Base-by-base conservation (phyloP, 2,329 filamentous ascomycete species). In the Curvularia verruculosa region DNA sequence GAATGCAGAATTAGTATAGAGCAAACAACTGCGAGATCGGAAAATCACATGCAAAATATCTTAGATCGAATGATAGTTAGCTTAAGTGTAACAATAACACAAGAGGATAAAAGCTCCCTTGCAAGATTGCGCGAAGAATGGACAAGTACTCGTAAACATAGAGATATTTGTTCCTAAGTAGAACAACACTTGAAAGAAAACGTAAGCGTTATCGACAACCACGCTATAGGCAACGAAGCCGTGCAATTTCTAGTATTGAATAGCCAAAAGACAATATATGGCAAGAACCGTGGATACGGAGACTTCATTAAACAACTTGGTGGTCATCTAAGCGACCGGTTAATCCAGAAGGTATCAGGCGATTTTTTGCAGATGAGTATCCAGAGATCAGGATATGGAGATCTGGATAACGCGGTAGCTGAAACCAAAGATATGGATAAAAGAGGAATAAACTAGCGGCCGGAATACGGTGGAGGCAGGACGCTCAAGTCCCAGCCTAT, bases 361-460 rank as follows among this genome's bases (percentile, higher is more conserved):
- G 40, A 44, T 44, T 44, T 44, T 44, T 44, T 44, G 23, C 40
- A 44, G 40, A 44, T 44, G 40, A 44, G 40, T 28, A 28, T 44
- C 4, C 40, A 44, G 2, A 44, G 40, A 13, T 28, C 40, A 4
- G 23, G 23, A 44, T 18, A 44, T 44, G 12, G 40, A 44, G 6
- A 44, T 26, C 40, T 18, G 23, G 40, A 18, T 44, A 5, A 44
- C 23, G 24, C 6, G 23, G 13, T 18, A 18, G 6, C 23, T 1
- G 23, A 44, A 44, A 23, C 23, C 23, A 44, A 28, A 26, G 15
- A 28, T 44, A 28, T 44, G 9, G 2, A 28, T 44, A 8, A 28
- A 15, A 44, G 23, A 44, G 40, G 5, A 44, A 28, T 23, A 3
- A 44, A 44, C 40, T 44, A 23, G 40, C 23, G 40, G 40, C 23